These are phyloP conservation scores for Ambrosia hybrid DNA, from an alignment of 140 eudicot species.

Conservation along the genomic window DNA sequence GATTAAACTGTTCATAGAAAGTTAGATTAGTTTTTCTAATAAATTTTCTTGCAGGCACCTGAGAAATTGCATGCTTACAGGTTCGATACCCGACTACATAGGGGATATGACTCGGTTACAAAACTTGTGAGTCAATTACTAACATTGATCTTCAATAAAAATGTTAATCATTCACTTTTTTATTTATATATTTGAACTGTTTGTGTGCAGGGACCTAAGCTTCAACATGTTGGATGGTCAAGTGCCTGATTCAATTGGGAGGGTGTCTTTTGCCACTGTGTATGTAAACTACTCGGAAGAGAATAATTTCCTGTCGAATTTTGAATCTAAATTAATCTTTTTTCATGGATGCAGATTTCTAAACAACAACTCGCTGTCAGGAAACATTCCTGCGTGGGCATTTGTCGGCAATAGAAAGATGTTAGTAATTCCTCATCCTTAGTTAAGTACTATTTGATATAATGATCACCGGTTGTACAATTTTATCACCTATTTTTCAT, in stretches of 20 bases:
- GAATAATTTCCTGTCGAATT: conserved; percentile 4
- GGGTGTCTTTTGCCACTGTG: conserved; percentile 24
- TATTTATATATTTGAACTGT: conserved; percentile 7
- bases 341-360: conserved; percentile 47
- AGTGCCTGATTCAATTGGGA: conserved; percentile 47
- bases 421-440: conserved; percentile 38
- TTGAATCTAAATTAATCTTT: conserved; percentile 1
- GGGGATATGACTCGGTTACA: conserved; percentile 40
- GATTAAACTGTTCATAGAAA: background rate
- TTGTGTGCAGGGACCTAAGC: conserved; percentile 60
- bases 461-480: background rate
- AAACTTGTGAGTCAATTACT: conserved; percentile 43
- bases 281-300: conserved; percentile 35
- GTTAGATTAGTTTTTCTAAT: conserved; percentile 14
- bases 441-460: background rate
- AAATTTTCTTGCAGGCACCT: conserved; percentile 42
- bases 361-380: conserved; percentile 51
- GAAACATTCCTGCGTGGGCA: conserved; percentile 52
- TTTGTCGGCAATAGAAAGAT: conserved; percentile 24
- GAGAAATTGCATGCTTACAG: conserved; percentile 67
- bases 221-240: conserved; percentile 59
- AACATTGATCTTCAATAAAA: conserved; percentile 5
- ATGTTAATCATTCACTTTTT: background rate
- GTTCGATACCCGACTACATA: conserved; percentile 54
- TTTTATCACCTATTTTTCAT: conserved; percentile 7